Conservation (phyloP, 768 basidiomycete species). For the Pulveroboletus sp. region DNA sequence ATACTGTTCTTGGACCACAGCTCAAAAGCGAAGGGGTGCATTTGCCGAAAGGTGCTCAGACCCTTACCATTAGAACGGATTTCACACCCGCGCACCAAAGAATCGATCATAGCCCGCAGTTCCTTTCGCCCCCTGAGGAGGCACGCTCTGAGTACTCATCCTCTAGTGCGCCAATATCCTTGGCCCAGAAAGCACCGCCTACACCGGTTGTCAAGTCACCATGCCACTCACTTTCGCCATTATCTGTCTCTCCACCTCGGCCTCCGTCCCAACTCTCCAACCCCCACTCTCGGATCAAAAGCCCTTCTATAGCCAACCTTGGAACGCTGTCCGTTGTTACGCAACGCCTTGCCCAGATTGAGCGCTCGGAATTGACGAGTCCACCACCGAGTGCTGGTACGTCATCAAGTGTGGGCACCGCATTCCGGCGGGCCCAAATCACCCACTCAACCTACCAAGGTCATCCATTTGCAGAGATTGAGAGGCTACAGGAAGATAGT, state of each 20-base stretch:
- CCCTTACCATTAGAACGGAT: conserved; percentile 19
- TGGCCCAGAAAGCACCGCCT: conserved; percentile 14
- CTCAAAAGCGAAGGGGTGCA: conserved; percentile 13
- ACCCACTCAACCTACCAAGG: conserved; percentile 8
- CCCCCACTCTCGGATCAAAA: conserved; percentile 34
- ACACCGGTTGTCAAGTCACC: conserved; percentile 29
- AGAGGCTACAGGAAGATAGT: conserved; percentile 19
- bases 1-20: conserved; percentile 48
- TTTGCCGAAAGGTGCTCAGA: background rate
- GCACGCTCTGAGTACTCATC: conserved; percentile 26
- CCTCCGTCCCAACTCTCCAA: conserved; percentile 25
- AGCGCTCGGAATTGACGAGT: conserved; percentile 28
- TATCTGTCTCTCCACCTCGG: conserved; percentile 15
- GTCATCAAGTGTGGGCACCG: conserved; percentile 21
- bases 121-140: conserved; percentile 16
- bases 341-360: conserved; percentile 62
- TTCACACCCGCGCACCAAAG: background rate
- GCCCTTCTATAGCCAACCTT: conserved; percentile 63
- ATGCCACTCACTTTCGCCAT: conserved; percentile 11
- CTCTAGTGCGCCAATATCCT: conserved; percentile 20
- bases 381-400: conserved; percentile 18
- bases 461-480: conserved; percentile 22
- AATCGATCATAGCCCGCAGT: background rate
- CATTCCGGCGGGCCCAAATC: conserved; percentile 25
- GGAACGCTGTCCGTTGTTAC: conserved; percentile 62